These are phyloP conservation scores for Polychaeton citri DNA, from an alignment of 2,329 filamentous ascomycete species.

Conservation along the genomic window DNA sequence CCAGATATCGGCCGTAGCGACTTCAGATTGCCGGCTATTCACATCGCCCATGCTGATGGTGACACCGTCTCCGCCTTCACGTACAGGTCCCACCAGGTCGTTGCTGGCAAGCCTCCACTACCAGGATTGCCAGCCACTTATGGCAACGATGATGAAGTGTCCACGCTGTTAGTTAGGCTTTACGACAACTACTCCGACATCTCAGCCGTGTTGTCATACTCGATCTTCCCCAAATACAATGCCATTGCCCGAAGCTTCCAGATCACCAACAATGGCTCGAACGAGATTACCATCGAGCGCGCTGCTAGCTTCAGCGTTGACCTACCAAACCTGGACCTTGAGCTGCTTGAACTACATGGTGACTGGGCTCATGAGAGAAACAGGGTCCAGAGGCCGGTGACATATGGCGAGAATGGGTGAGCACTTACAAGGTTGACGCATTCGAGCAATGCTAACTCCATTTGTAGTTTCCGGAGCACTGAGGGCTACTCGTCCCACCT, in stretches of 20 bases:
- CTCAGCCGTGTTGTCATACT: constrained; percentile 47
- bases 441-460: not conserved
- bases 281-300: constrained; percentile 40
- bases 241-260: constrained; percentile 49
- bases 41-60: constrained; percentile 45
- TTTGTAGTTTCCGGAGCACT: constrained; percentile 44
- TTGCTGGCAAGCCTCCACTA: constrained; percentile 43
- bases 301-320: constrained; percentile 50
- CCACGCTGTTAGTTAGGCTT: constrained; percentile 44
- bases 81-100: constrained; percentile 44
- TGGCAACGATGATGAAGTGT: constrained; percentile 41
- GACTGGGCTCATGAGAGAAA: constrained; percentile 51
- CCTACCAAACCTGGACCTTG: constrained; percentile 45
- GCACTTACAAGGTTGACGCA: not conserved
- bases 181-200: constrained; percentile 47
- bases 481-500: constrained; percentile 51
- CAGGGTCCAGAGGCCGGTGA: constrained; percentile 40
- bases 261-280: constrained; percentile 45
- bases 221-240: constrained; percentile 48
- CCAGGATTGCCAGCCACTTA: constrained; percentile 47
- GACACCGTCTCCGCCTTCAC: constrained; percentile 45
- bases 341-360: constrained; percentile 49
- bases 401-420: constrained; percentile 34
- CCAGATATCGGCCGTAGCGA: constrained; percentile 52
- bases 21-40: constrained; percentile 47